Evolutionary conservation across 805 yeast genomes (phyloP), one percentile per base, ranked within the genome.

Genomic region (Saccharomycopsis sp.): DNA sequence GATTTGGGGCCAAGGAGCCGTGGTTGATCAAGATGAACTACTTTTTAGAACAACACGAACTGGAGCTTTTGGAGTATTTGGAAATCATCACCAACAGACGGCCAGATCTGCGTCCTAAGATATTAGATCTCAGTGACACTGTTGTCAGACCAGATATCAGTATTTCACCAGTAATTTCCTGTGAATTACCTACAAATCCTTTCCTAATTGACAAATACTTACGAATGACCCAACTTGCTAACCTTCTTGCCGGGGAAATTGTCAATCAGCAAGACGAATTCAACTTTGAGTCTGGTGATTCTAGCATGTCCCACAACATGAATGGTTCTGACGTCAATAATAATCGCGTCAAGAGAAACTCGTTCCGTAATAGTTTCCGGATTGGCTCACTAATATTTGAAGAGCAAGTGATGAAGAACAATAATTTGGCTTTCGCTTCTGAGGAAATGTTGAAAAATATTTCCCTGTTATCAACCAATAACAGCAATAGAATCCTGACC

Each of bases 1-100:
- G 72, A 53, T 90, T 94, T 70, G 86, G 89, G 7, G 83, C 84
- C 53, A 93, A 92, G 66, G 98, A 93, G 66, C 90, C 94, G 0
- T 89, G 86, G 76, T 74, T 93, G 71, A 75, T 80, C 19, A 75
- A 73, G 38, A 78, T 93, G 82, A 93, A 94, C 69, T 66, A 66
- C 0, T 91, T 93, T 64, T 76, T 93, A 20, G 74, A 76, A 1
- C 75, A 73, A 15, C 85, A 86, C 65, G 77, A 77, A 56, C 71
- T 64, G 0, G 89, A 88, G 64, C 72, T 91, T 5, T 65, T 76
- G n/a, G 83, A 82, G 17, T 93, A 89, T 72, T 80, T 87, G 64
- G 89, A 83, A 66, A 82, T 80, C 59, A 77, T 92, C 34, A 86
- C 96, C 0, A 84, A 85, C 2, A 74, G 88, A 57, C 85, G 83